Conservation (phyloP, 805 yeast species). For the Candida schatavii region DNA sequence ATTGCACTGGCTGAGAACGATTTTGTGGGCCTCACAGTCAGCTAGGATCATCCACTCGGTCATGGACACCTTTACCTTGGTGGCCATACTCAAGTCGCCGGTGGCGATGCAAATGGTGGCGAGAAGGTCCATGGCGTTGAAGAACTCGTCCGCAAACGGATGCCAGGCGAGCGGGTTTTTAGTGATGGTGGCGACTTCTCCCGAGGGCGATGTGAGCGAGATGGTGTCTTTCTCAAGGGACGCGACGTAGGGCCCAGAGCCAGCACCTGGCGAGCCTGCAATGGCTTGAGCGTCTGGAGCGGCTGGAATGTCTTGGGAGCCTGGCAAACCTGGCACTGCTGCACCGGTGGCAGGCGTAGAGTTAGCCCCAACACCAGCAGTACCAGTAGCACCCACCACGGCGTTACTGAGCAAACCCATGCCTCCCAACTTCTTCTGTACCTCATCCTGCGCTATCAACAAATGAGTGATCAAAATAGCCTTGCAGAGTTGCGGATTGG, state of each 20-base stretch:
- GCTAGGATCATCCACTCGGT: conserved; percentile 74
- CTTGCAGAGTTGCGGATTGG: conserved; percentile 48
- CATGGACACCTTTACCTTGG: conserved; percentile 58
- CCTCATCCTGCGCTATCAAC: conserved; percentile 63
- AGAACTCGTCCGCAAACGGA: conserved; percentile 73
- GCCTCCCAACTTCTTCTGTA: conserved; percentile 39
- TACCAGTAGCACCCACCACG: not conserved
- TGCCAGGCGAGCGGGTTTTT: conserved; percentile 58
- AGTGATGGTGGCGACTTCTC: conserved; percentile 18
- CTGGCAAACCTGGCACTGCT: conserved; percentile 5
- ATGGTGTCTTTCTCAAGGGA: conserved; percentile 16
- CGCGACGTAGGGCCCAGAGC: conserved; percentile 11
- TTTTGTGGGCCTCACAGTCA: conserved; percentile 62
- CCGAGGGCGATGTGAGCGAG: conserved; percentile 10
- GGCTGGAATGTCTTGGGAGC: too few relatives aligned
- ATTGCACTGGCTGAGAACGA: conserved; percentile 64
- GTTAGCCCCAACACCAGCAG: conserved; percentile 6
- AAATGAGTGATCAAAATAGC: conserved; percentile 62
- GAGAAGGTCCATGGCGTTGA: conserved; percentile 72
- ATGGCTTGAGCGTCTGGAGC: conserved; percentile 2
- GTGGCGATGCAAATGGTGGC: conserved; percentile 67
- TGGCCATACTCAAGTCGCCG: conserved; percentile 64
- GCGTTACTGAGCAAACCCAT: not conserved
- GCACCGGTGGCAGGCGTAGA: conserved; percentile 6
- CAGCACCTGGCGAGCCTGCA: conserved; percentile 3